phyloP scores from a whole-genome alignment of 805 yeast genomes.

The Candida sphagnicola region DNA sequence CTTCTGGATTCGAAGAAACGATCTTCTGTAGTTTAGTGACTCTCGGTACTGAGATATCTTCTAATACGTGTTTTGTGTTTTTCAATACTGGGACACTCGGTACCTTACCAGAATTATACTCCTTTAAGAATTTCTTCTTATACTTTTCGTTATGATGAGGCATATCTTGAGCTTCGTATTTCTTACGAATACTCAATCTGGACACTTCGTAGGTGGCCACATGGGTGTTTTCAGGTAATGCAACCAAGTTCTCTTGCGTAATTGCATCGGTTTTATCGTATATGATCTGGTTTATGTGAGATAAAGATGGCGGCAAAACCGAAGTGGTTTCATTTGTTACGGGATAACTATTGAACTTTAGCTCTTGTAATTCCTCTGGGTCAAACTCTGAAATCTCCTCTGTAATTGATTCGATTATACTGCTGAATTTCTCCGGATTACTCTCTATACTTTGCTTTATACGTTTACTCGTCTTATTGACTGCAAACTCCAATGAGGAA shows the following conservation, averaged over 20 bases:
- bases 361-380: constrained; percentile 22
- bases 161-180: constrained; percentile 13
- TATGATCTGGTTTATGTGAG: constrained; percentile 1
- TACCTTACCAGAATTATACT: constrained; percentile 5
- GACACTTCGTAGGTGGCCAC: constrained; percentile 6
- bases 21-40: background rate
- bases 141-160: constrained; percentile 17
- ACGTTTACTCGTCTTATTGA: constrained; percentile 4
- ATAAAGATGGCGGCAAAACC: background rate
- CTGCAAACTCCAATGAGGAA: constrained; percentile 6
- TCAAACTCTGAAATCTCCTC: constrained; percentile 17
- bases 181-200: constrained; percentile 19
- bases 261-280: background rate
- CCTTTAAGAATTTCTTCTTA: constrained; percentile 13
- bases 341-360: constrained; percentile 22
- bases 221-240: constrained; percentile 6
- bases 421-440: constrained; percentile 10
- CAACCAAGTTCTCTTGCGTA: constrained; percentile 5
- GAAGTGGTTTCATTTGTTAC: background rate
- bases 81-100: background rate
- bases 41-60: background rate
- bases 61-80: background rate
- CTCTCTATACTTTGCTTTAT: constrained; percentile 10
- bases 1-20: background rate
- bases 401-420: constrained; percentile 12